A percentile compares a stretch with the other conserved stretches of the same genome.
Conservation (phyloP, 176 grass and related monocot species). For the Themeda triandra region DNA sequence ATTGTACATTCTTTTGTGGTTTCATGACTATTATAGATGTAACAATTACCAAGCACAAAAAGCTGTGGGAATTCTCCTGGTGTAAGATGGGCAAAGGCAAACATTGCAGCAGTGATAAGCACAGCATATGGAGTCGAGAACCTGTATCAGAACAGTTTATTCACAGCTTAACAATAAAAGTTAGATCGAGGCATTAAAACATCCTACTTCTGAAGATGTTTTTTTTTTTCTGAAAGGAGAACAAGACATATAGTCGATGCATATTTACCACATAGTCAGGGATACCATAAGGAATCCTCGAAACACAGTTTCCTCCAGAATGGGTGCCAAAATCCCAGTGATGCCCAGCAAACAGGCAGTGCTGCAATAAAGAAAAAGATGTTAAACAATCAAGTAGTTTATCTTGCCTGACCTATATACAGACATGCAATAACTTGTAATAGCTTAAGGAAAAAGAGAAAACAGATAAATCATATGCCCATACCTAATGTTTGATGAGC, state of each 20-base stretch:
- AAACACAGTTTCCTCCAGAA: constrained; percentile 96
- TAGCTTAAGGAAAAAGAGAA: background rate
- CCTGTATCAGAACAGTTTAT: constrained; percentile 44
- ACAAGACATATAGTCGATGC: background rate
- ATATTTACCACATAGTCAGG: constrained; percentile 78
- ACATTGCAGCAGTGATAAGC: constrained; percentile 70
- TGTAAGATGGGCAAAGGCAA: constrained; percentile 88
- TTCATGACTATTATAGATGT: background rate
- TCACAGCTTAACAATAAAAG: background rate
- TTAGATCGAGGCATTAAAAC: background rate
- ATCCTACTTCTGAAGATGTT: background rate
- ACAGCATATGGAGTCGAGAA: constrained; percentile 79
- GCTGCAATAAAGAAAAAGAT: constrained; percentile 33
- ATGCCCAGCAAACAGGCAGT: constrained; percentile 78
- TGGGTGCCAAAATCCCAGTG: constrained; percentile 83
- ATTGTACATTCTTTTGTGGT: background rate
- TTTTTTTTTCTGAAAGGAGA: background rate
- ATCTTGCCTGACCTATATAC: background rate
- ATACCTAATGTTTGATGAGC: constrained; percentile 73
- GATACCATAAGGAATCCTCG: constrained; percentile 92
- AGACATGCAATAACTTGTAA: constrained; percentile 18
- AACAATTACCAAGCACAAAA: constrained; percentile 77
- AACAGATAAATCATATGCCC: background rate
- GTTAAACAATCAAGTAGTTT: constrained; percentile 17
- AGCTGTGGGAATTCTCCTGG: constrained; percentile 93